These are phyloP conservation scores for Cryptococcus deneoformans DNA, from an alignment of 1,284 basidiomycete genomes.

Conservation along the genomic window DNA sequence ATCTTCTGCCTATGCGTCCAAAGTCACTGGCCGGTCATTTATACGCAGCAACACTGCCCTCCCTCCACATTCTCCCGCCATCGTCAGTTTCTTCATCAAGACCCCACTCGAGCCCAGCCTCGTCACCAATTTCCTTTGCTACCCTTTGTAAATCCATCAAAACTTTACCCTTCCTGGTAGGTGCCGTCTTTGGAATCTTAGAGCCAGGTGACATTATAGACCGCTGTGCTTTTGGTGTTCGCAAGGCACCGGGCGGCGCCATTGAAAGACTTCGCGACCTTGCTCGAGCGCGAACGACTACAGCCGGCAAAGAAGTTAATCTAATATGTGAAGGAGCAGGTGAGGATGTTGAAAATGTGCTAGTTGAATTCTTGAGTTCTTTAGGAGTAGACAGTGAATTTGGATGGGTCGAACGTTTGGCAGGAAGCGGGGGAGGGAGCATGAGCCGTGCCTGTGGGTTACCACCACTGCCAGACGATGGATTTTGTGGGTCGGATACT, in stretches of 20 bases:
- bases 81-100: constrained; percentile 37
- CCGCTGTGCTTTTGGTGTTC: neutral
- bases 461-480: no score
- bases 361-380: no score
- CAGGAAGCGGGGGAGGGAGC: constrained; percentile 15
- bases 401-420: neutral
- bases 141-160: constrained; percentile 16
- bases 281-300: constrained; percentile 1
- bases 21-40: no score
- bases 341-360: neutral
- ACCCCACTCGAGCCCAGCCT: constrained; percentile 36
- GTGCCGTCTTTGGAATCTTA: neutral
- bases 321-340: constrained; percentile 1
- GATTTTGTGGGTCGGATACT: no score
- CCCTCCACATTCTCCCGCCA: constrained; percentile 30
- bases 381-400: neutral
- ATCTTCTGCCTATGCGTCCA: no score
- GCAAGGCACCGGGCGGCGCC: neutral
- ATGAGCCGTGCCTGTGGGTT: no score
- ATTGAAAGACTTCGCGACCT: constrained; percentile 5
- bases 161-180: constrained; percentile 13
- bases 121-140: constrained; percentile 21
- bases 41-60: constrained; percentile 26
- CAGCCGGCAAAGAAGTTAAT: constrained; percentile 3
- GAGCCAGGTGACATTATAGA: neutral